Conservation (phyloP, 1,284 basidiomycete genomes). For the Microbotryum violaceum region DNA sequence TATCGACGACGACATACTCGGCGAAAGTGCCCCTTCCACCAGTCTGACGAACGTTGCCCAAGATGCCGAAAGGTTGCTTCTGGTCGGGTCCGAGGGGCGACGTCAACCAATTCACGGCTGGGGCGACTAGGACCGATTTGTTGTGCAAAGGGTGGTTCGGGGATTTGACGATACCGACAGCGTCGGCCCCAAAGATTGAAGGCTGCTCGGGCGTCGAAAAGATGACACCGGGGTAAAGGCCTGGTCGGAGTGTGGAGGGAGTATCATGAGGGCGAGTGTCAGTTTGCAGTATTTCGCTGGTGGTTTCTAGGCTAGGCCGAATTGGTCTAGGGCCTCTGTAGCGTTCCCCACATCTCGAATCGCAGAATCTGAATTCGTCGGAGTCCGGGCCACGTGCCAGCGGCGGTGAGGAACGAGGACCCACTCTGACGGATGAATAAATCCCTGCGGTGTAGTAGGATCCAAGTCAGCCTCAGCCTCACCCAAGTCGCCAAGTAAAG, state of each 20-base stretch:
- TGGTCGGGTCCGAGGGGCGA: constrained; percentile 30
- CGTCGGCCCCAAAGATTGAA: constrained; percentile 34
- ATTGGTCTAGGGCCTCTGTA: neutral
- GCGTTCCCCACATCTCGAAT: neutral
- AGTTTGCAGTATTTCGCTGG: too few relatives aligned
- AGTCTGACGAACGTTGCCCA: constrained; percentile 28
- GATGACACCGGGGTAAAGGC: constrained; percentile 34
- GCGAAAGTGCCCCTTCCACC: constrained; percentile 57
- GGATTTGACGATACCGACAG: constrained; percentile 30
- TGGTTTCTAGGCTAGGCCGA: neutral
- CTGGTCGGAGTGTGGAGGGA: neutral
- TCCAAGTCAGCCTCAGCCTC: too few relatives aligned
- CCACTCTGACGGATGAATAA: constrained; percentile 34
- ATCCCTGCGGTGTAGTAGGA: constrained; percentile 12
- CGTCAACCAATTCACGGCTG: constrained; percentile 27
- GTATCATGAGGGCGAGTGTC: too few relatives aligned
- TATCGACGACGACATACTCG: constrained; percentile 65
- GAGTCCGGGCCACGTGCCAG: too few relatives aligned
- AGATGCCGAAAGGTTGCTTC: constrained; percentile 28
- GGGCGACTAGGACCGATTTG: constrained; percentile 30
- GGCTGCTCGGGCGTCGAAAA: constrained; percentile 13
- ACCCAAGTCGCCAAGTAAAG: too few relatives aligned
- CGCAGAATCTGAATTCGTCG: neutral
- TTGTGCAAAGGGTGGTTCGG: constrained; percentile 23
- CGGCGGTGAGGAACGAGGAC: neutral